Percentiles rank a stretch among this genome's conserved stretches.
These are phyloP conservation scores for Yamadazyma spencermartinsiae DNA, from an alignment of 1,139 yeast genomes.

Conservation along the genomic window DNA sequence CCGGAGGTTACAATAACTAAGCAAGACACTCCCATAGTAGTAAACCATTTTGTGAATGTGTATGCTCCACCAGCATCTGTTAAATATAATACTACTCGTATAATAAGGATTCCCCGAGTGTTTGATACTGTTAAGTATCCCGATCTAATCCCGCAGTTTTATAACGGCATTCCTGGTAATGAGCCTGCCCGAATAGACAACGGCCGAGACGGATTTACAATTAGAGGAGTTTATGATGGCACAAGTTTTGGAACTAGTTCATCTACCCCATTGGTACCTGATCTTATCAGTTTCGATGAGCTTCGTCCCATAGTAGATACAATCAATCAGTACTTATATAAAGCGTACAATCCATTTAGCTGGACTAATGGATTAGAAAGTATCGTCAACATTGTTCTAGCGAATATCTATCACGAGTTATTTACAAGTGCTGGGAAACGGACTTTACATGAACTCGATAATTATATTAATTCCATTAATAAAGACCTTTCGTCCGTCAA, in stretches of 20 bases:
- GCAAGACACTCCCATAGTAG: conserved; percentile 36
- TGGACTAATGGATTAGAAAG: conserved; percentile 39
- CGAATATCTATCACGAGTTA: neutral
- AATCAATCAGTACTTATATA: conserved; percentile 45
- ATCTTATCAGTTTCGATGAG: conserved; percentile 35
- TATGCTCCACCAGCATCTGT: conserved; percentile 28
- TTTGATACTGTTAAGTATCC: conserved; percentile 30
- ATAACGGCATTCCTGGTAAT: conserved; percentile 56
- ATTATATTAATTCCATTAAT: conserved; percentile 47
- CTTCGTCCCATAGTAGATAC: conserved; percentile 38
- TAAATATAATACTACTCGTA: conserved; percentile 43
- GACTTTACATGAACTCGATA: conserved; percentile 41
- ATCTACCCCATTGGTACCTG: conserved; percentile 52
- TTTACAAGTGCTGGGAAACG: conserved; percentile 17
- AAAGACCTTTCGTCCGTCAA: conserved; percentile 24
- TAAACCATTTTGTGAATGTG: conserved; percentile 69
- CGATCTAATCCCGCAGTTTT: conserved; percentile 58
- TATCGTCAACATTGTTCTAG: conserved; percentile 32
- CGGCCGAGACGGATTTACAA: conserved; percentile 22
- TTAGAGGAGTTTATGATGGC: conserved; percentile 40
- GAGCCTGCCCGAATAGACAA: conserved; percentile 62
- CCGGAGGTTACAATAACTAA: too few species aligned
- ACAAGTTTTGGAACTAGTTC: conserved; percentile 54
- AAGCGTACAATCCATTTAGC: conserved; percentile 42
- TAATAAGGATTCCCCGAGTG: conserved; percentile 63